Evolutionary conservation across 345 rosid species (phyloP).

Genomic region (Litchi chinensis): DNA sequence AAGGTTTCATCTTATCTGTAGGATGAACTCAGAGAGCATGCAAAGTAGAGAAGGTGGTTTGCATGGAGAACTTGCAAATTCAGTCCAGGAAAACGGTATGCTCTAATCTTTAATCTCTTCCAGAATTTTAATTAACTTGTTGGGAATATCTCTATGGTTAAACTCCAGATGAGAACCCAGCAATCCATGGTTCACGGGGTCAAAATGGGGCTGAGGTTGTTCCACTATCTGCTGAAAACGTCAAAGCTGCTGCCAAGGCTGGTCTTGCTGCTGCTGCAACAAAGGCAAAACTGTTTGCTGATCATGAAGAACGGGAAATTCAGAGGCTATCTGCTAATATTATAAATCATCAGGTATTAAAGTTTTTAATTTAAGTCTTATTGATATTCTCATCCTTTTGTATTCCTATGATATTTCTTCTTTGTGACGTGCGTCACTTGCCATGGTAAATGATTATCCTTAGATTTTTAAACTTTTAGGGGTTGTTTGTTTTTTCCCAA

Average conservation of each 20-base stretch:
- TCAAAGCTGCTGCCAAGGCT: slow-evolving; percentile 74
- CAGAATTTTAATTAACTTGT: not conserved
- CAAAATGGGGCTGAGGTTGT: slow-evolving; percentile 55
- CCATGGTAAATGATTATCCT: not conserved
- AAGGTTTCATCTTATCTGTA: slow-evolving; percentile 31
- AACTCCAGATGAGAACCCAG: slow-evolving; percentile 42
- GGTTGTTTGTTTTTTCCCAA: too few species aligned
- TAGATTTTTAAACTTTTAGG: too few species aligned
- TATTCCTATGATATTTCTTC: not conserved
- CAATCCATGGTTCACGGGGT: slow-evolving; percentile 37
- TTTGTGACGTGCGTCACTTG: not conserved
- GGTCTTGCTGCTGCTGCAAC: slow-evolving; percentile 97
- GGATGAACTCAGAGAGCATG: slow-evolving; percentile 58
- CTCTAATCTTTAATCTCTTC: slow-evolving; percentile 1
- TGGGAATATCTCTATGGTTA: slow-evolving; percentile 11
- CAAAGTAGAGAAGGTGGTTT: slow-evolving; percentile 52
- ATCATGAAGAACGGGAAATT: slow-evolving; percentile 98
- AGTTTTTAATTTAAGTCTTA: not conserved
- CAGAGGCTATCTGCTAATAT: slow-evolving; percentile 96
- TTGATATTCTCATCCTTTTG: not conserved
- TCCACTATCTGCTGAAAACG: slow-evolving; percentile 65
- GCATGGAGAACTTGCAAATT: slow-evolving; percentile 49
- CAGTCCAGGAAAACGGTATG: slow-evolving; percentile 55
- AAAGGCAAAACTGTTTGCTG: slow-evolving; percentile 94
- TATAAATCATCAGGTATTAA: slow-evolving; percentile 83